Evolutionary conservation across 139 green algal species (phyloP).

Genomic region (Chlorella sp.): DNA sequence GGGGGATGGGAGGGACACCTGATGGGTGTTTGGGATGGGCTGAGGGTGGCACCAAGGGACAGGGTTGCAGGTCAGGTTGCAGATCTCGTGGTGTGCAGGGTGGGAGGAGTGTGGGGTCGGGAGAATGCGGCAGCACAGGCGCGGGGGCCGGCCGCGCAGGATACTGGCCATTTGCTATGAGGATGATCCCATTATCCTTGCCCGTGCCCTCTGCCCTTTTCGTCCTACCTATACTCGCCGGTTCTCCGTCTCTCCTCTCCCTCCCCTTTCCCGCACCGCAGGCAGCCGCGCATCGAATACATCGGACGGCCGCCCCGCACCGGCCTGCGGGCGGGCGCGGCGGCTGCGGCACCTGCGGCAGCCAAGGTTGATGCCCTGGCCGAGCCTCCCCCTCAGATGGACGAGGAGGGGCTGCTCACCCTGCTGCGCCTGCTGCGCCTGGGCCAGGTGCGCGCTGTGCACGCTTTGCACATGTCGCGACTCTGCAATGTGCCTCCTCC

Average conservation of each 20-base stretch:
- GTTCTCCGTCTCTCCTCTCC: background rate
- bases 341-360: background rate
- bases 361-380: background rate
- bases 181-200: no score
- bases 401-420: constrained; percentile 68
- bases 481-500: no score
- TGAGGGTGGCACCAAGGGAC: no score
- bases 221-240: background rate
- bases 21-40: no score
- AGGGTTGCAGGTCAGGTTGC: background rate
- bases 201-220: no score
- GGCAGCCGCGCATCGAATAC: constrained; percentile 29
- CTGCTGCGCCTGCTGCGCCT: constrained; percentile 78
- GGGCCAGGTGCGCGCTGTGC: background rate
- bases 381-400: constrained; percentile 68
- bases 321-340: background rate
- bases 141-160: no score
- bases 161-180: no score
- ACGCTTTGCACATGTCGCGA: background rate
- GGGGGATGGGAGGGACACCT: no score
- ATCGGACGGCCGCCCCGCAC: background rate
- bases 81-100: background rate
- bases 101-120: no score
- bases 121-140: no score
- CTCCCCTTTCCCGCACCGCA: background rate